These are phyloP conservation scores for Lachnellula subtilissima DNA, from an alignment of 2,329 filamentous ascomycete species.

Conservation along the genomic window DNA sequence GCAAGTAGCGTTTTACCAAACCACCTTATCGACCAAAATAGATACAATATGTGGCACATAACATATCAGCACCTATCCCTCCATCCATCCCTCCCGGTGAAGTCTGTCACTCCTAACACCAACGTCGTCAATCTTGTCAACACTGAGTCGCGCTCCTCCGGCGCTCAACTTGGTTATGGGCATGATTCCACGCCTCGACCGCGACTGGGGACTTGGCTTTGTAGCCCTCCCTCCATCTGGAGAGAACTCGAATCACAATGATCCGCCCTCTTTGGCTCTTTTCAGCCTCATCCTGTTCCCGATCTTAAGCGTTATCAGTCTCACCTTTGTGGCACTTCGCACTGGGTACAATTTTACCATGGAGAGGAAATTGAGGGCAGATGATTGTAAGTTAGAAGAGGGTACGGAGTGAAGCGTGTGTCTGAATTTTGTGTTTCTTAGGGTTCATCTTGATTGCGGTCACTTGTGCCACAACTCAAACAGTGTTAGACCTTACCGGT, in stretches of 20 bases:
- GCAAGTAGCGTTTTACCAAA: too few relatives aligned
- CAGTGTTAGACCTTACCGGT: neutral
- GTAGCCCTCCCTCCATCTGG: neutral
- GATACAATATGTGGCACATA: too few relatives aligned
- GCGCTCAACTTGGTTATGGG: too few relatives aligned
- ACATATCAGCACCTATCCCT: too few relatives aligned
- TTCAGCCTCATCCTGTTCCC: slow-evolving; percentile 4
- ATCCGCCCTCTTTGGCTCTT: slow-evolving; percentile 1
- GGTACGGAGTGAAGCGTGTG: neutral
- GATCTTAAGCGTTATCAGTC: neutral
- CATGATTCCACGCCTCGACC: too few relatives aligned
- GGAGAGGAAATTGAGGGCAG: neutral
- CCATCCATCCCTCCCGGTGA: too few relatives aligned
- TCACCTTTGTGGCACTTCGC: slow-evolving; percentile 2
- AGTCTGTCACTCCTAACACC: too few relatives aligned
- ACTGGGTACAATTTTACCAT: neutral
- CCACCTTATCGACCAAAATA: too few relatives aligned
- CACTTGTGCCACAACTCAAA: neutral
- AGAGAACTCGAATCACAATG: neutral
- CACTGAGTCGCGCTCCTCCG: too few relatives aligned
- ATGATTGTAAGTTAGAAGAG: slow-evolving; percentile 3
- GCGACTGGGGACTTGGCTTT: neutral
- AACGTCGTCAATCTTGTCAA: too few relatives aligned
- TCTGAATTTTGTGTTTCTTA: neutral
- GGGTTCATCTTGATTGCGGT: slow-evolving; percentile 3